A percentile compares a stretch with the other conserved stretches of the same genome.
phyloP scores from a whole-genome alignment of 345 rosid genomes.

The Trapa bicornis region DNA sequence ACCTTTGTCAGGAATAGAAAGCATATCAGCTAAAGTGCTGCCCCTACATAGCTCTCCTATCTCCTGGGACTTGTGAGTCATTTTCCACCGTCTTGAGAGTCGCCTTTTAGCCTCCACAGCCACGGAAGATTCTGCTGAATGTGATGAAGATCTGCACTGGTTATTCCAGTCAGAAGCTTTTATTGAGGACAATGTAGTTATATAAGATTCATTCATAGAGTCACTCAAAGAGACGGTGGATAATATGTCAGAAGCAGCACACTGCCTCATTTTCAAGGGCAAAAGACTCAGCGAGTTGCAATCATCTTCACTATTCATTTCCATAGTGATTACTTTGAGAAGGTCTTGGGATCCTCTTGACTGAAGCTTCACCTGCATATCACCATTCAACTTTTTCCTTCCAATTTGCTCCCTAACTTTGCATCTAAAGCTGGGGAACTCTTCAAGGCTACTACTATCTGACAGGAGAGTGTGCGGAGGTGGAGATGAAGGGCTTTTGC shows the following conservation, averaged over 20 bases:
- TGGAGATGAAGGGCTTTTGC: conserved; percentile 31
- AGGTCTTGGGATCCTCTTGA: conserved; percentile 58
- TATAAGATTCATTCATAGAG: conserved; percentile 57
- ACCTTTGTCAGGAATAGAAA: conserved; percentile 52
- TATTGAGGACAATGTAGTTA: conserved; percentile 27
- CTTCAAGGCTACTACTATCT: conserved; percentile 22
- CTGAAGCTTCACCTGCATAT: conserved; percentile 38
- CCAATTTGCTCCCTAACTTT: conserved; percentile 21
- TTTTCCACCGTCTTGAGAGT: conserved; percentile 92
- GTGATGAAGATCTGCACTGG: conserved; percentile 27
- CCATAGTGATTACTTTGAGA: conserved; percentile 50
- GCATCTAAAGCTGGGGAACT: conserved; percentile 25
- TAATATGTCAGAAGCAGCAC: conserved; percentile 66
- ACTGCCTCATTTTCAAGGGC: conserved; percentile 44
- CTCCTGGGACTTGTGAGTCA: conserved; percentile 55
- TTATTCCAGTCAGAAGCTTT: conserved; percentile 29
- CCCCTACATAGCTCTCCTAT: conserved; percentile 38
- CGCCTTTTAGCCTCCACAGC: conserved; percentile 83
- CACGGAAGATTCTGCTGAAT: conserved; percentile 57
- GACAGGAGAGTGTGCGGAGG: conserved; percentile 38
- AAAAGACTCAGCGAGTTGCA: conserved; percentile 31
- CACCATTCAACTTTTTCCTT: conserved; percentile 36
- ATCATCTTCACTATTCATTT: conserved; percentile 38
- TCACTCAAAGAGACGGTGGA: conserved; percentile 51
- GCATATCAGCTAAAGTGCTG: conserved; percentile 90